Percentiles rank a stretch among this genome's conserved stretches.
Evolutionary conservation across 2,329 filamentous ascomycete genomes (phyloP).

Genomic region (Colletotrichum abscissum): DNA sequence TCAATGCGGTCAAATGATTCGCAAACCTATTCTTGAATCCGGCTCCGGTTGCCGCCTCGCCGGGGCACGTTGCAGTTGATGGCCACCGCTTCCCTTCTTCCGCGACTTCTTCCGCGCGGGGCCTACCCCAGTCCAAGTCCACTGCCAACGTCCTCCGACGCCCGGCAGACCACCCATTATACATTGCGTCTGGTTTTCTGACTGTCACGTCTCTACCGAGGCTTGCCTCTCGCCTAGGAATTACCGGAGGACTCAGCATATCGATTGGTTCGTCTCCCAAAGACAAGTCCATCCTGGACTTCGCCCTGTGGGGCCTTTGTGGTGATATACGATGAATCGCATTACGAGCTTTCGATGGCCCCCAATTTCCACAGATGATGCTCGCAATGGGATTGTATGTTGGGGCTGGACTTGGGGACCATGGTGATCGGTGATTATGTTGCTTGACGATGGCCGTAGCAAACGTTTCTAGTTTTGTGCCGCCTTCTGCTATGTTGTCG

Average conservation of each 20-base stretch:
- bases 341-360: slow-evolving; percentile 53
- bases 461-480: slow-evolving; percentile 64
- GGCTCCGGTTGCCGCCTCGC: not conserved
- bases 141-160: slow-evolving; percentile 3
- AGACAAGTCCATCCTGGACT: not conserved
- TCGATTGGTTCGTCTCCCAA: not conserved
- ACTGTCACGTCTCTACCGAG: slow-evolving; percentile 18
- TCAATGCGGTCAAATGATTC: not conserved
- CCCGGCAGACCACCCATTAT: slow-evolving; percentile 4
- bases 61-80: slow-evolving; percentile 30
- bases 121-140: slow-evolving; percentile 3
- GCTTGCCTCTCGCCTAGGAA: slow-evolving; percentile 31
- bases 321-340: slow-evolving; percentile 50
- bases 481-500: slow-evolving; percentile 50
- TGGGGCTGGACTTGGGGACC: slow-evolving; percentile 58
- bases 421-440: slow-evolving; percentile 59
- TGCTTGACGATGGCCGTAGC: slow-evolving; percentile 62
- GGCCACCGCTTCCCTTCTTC: not conserved
- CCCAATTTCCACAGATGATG: slow-evolving; percentile 60
- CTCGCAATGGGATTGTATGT: slow-evolving; percentile 52
- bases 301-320: slow-evolving; percentile 9
- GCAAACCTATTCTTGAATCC: not conserved
- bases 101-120: not conserved
- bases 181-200: slow-evolving; percentile 1
- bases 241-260: slow-evolving; percentile 5